Evolutionary conservation across 306 rosid species (phyloP).

Genomic region (Glycine soja): DNA sequence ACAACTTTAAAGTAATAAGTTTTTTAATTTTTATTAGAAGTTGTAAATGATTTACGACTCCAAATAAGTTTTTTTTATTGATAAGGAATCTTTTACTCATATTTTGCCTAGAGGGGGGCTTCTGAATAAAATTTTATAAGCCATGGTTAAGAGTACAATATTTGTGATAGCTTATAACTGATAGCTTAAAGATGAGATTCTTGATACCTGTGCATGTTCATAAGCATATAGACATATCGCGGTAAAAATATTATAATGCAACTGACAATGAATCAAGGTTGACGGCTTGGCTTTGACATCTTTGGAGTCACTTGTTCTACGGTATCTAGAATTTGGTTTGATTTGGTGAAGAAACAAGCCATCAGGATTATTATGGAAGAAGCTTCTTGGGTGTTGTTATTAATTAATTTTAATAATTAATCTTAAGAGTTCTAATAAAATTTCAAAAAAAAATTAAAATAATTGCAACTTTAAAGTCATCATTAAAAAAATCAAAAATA

Average conservation of each 20-base stretch:
- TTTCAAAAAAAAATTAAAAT: too few relatives aligned
- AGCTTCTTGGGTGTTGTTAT: conserved; percentile 1
- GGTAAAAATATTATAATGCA: neutral
- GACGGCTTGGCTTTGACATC: conserved; percentile 3
- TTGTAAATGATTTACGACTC: too few relatives aligned
- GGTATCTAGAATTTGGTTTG: neutral
- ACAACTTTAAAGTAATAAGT: too few relatives aligned
- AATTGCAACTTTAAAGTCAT: too few relatives aligned
- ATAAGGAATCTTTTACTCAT: neutral
- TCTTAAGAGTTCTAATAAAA: too few relatives aligned
- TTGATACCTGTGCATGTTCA: neutral
- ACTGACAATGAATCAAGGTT: neutral
- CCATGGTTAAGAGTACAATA: too few relatives aligned
- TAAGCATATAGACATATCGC: too few relatives aligned
- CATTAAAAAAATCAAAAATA: too few relatives aligned
- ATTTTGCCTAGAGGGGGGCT: too few relatives aligned
- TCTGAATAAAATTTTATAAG: too few relatives aligned
- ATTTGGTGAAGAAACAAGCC: conserved; percentile 19
- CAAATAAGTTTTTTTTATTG: neutral
- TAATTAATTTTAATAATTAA: neutral
- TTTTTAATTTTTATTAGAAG: too few relatives aligned
- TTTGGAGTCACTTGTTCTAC: conserved; percentile 24
- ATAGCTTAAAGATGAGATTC: neutral
- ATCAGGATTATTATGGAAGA: neutral
- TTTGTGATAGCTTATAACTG: neutral